These are phyloP conservation scores for Aphanomyces astaci DNA, from an alignment of 352 stramenopile genomes.

Conservation along the genomic window DNA sequence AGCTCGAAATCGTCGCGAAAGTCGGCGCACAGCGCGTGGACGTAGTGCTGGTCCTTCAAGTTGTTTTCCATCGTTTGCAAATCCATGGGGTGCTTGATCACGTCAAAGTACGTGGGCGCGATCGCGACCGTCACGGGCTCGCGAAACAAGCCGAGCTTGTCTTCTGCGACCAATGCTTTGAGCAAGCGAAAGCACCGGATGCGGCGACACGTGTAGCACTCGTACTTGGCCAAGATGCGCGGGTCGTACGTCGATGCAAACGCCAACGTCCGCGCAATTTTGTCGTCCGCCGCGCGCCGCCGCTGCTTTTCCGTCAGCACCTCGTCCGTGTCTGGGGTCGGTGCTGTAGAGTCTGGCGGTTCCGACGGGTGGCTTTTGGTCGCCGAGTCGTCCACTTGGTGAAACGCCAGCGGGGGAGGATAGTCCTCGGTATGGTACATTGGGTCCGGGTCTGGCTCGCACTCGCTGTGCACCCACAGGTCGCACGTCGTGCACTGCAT, in stretches of 20 bases:
- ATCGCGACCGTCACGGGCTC: conserved; percentile 90
- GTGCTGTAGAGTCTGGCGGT: neutral
- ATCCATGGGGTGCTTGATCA: conserved; percentile 91
- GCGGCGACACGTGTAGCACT: conserved; percentile 76
- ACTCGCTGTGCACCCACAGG: conserved; percentile 74
- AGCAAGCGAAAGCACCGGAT: conserved; percentile 63
- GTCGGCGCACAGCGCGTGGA: conserved; percentile 54
- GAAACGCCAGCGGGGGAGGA: neutral
- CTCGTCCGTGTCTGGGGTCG: neutral
- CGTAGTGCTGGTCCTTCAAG: conserved; percentile 64
- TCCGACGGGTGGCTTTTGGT: neutral
- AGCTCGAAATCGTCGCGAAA: conserved; percentile 92
- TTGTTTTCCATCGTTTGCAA: conserved; percentile 82
- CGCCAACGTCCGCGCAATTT: conserved; percentile 40
- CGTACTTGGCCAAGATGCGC: conserved; percentile 67
- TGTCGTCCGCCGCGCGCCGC: conserved; percentile 46
- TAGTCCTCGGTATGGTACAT: conserved; percentile 36
- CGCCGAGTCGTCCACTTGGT: neutral
- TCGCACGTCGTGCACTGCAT: conserved; percentile 67
- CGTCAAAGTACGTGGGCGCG: conserved; percentile 88
- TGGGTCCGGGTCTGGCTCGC: conserved; percentile 60
- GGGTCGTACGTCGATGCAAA: conserved; percentile 65
- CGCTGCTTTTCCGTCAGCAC: conserved; percentile 2
- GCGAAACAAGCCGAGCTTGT: conserved; percentile 89
- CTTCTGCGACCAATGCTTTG: conserved; percentile 49